Conservation (phyloP, 257 asterid genomes). For the Eustoma russellianum region DNA sequence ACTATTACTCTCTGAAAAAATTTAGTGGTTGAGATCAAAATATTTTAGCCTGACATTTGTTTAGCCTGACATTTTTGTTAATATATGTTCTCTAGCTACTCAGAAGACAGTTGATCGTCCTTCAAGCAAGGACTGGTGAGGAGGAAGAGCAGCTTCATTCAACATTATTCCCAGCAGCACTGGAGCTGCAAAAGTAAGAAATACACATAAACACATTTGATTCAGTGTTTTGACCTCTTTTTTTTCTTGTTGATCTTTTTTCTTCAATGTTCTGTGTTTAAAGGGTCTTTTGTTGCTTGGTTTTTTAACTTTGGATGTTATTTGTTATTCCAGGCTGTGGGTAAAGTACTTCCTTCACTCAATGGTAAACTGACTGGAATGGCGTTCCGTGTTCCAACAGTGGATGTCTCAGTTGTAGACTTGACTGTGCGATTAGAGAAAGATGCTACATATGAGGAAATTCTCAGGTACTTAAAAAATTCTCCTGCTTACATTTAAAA, state of each 20-base stretch:
- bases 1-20: neutral
- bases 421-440: constrained; percentile 68
- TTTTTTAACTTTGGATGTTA: constrained; percentile 15
- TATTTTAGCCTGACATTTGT: neutral
- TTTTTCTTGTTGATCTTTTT: neutral
- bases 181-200: constrained; percentile 66
- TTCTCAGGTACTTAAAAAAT: too few relatives aligned
- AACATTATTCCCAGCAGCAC: constrained; percentile 86
- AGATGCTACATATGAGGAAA: constrained; percentile 52
- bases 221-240: too few relatives aligned
- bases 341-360: constrained; percentile 70
- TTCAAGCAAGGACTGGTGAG: constrained; percentile 84
- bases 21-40: neutral
- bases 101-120: constrained; percentile 88
- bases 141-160: constrained; percentile 87
- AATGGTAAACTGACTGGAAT: constrained; percentile 78
- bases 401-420: constrained; percentile 73
- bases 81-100: constrained; percentile 27
- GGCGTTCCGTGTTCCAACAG: constrained; percentile 81
- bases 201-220: too few relatives aligned
- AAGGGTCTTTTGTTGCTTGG: neutral
- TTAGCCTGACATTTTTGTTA: too few relatives aligned
- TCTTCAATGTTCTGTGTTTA: neutral
- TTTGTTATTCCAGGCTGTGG: constrained; percentile 52
- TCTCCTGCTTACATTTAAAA: too few relatives aligned